A percentile compares a stretch with the other conserved stretches of the same genome.
Conservation (phyloP, 176 grass and related monocot species). For the Poa annua region DNA sequence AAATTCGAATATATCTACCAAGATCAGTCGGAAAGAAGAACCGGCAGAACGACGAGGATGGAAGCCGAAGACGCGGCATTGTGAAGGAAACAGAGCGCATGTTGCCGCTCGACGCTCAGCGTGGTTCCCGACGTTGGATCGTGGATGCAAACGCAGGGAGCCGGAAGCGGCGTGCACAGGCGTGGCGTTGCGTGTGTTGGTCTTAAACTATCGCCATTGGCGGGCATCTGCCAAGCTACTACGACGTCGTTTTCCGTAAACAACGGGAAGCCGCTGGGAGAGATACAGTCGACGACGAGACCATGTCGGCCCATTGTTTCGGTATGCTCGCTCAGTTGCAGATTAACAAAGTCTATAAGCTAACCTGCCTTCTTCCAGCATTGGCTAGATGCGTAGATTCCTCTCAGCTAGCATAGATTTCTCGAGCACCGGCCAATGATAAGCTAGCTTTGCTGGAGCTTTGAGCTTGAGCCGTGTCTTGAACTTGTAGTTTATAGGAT, state of each 20-base stretch:
- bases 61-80: too few species aligned
- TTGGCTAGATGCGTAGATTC: not conserved
- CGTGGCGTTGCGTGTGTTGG: slow-evolving; percentile 7
- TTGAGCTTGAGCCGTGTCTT: not conserved
- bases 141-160: too few species aligned
- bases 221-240: not conserved
- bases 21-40: too few species aligned
- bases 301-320: not conserved
- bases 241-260: not conserved
- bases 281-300: not conserved
- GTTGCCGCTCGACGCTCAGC: too few species aligned
- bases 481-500: not conserved
- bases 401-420: not conserved
- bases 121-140: too few species aligned
- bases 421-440: not conserved
- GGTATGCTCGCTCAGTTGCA: not conserved
- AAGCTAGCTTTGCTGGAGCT: not conserved
- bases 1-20: too few species aligned
- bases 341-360: slow-evolving; percentile 3
- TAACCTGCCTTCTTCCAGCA: slow-evolving; percentile 5
- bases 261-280: not conserved
- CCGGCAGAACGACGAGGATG: too few species aligned
- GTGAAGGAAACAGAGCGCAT: too few species aligned
- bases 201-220: not conserved
- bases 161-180: not conserved